Percentiles rank a stretch among this genome's conserved stretches.
phyloP scores from a whole-genome alignment of 208 protist species.

The Lotmaria passim region DNA sequence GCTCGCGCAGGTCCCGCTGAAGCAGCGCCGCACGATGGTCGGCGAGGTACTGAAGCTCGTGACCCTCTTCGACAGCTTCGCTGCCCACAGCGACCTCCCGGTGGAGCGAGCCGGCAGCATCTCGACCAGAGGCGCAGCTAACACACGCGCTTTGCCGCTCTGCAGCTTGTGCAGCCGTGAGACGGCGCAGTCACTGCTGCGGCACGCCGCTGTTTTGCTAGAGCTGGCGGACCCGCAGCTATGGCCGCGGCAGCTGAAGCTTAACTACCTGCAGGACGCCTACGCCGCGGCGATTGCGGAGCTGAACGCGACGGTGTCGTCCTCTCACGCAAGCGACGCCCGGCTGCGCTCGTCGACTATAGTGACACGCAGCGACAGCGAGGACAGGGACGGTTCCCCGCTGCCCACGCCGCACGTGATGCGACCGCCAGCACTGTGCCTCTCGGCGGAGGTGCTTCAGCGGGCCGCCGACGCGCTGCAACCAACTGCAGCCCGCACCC shows the following conservation, averaged over 20 bases:
- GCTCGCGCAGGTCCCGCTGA: conserved; percentile 49
- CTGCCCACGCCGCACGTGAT: conserved; percentile 1
- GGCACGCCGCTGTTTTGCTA: conserved; percentile 33
- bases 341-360: conserved; percentile 4
- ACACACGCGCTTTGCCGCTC: conserved; percentile 39
- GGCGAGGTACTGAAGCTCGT: conserved; percentile 63
- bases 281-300: conserved; percentile 26
- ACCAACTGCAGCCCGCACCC: not conserved
- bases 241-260: conserved; percentile 31
- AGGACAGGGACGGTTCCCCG: conserved; percentile 4
- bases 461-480: conserved; percentile 9
- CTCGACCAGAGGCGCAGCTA: conserved; percentile 46
- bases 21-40: conserved; percentile 51
- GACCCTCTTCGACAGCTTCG: conserved; percentile 73
- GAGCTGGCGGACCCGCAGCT: conserved; percentile 27
- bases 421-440: conserved; percentile 13
- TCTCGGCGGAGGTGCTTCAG: conserved; percentile 25
- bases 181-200: conserved; percentile 34
- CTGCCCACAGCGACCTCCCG: conserved; percentile 74
- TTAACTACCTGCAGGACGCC: conserved; percentile 22
- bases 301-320: conserved; percentile 24
- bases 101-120: conserved; percentile 47
- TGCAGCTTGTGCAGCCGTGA: conserved; percentile 48
- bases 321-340: conserved; percentile 7
- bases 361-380: conserved; percentile 13